Evolutionary conservation across 1,139 yeast species (phyloP).

Genomic region (Arxiozyma heterogenica): DNA sequence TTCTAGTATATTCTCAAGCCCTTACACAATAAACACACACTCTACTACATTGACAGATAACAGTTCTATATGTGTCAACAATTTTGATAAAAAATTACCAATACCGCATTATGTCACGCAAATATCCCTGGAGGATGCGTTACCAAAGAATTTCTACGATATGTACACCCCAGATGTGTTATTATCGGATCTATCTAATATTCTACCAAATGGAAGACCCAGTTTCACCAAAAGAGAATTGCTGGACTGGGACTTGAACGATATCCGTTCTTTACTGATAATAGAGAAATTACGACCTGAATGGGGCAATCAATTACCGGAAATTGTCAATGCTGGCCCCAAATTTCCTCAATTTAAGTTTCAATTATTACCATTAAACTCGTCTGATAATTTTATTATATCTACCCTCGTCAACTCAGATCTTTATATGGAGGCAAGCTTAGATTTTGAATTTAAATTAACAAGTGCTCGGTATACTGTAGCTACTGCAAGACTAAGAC

Average conservation of each 20-base stretch:
- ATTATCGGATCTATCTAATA: constrained; percentile 28
- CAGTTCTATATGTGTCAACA: neutral
- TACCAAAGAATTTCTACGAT: constrained; percentile 42
- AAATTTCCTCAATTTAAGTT: constrained; percentile 26
- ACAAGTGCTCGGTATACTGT: constrained; percentile 56
- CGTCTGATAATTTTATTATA: constrained; percentile 42
- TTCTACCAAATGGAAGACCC: constrained; percentile 48
- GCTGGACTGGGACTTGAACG: constrained; percentile 58
- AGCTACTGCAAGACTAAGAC: constrained; percentile 45
- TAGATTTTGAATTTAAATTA: constrained; percentile 42
- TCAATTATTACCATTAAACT: constrained; percentile 39
- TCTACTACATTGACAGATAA: constrained; percentile 10
- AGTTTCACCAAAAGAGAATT: constrained; percentile 48
- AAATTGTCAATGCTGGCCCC: constrained; percentile 26
- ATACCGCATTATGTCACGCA: constrained; percentile 12
- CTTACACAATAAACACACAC: constrained; percentile 16
- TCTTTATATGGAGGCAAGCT: constrained; percentile 48
- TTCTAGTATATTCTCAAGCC: constrained; percentile 26
- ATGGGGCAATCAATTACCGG: constrained; percentile 46
- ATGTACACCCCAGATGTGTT: constrained; percentile 46
- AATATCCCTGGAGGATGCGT: constrained; percentile 33
- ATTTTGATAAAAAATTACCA: neutral
- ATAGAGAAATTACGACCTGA: constrained; percentile 41
- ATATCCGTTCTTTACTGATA: constrained; percentile 49
- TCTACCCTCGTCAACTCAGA: constrained; percentile 45